These are phyloP conservation scores for Carex scoparia DNA, from an alignment of 176 grass and related monocot genomes.

Conservation along the genomic window DNA sequence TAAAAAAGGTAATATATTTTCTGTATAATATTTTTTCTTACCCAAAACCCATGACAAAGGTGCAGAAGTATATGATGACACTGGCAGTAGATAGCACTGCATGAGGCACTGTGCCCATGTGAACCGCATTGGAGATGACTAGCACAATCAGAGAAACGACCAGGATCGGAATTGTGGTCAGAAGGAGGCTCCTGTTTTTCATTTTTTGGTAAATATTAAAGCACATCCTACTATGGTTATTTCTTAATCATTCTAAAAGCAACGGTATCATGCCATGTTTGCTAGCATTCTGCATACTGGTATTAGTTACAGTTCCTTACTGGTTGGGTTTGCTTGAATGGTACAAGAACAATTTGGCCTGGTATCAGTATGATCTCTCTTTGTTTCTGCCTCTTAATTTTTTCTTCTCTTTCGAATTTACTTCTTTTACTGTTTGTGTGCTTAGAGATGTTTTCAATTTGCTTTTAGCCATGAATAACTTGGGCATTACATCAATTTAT, in stretches of 20 bases:
- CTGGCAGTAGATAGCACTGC: conserved; percentile 55
- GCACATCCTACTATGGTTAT: not conserved
- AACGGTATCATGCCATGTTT: not conserved
- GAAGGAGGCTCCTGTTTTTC: conserved; percentile 50
- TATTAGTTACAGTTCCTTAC: not conserved
- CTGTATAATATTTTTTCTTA: not conserved
- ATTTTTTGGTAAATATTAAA: conserved; percentile 9
- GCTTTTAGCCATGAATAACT: not conserved
- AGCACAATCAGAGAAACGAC: conserved; percentile 45
- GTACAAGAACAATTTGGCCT: not conserved
- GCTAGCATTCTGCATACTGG: not conserved
- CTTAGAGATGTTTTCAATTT: not conserved
- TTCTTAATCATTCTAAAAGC: not conserved
- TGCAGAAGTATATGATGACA: conserved; percentile 71
- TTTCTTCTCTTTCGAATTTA: not conserved
- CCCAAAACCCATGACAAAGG: conserved; percentile 90
- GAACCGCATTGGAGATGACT: conserved; percentile 37
- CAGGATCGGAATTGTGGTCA: conserved; percentile 66
- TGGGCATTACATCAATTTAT: not conserved
- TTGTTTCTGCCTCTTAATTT: not conserved
- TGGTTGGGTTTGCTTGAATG: conserved; percentile 1
- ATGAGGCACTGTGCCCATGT: conserved; percentile 41
- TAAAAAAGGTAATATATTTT: not conserved
- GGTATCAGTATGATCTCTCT: not conserved
- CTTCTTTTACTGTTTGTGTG: not conserved